These are phyloP conservation scores for Aspergillus tubingensis DNA, from an alignment of 2,329 filamentous ascomycete species.

Conservation along the genomic window DNA sequence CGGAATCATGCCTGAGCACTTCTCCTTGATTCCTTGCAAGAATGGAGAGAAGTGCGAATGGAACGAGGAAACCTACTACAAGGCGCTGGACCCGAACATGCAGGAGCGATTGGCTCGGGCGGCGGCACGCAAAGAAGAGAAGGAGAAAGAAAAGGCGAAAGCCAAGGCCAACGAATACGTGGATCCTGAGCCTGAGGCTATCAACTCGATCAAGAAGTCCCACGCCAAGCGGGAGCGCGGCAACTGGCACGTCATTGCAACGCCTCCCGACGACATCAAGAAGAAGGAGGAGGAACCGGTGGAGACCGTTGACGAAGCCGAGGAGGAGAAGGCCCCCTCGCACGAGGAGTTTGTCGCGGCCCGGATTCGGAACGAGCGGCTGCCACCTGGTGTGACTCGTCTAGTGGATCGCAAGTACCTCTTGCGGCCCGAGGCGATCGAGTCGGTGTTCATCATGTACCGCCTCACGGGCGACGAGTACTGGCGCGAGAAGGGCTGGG, in stretches of 20 bases:
- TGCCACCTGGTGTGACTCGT: conserved; percentile 46
- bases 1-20: conserved; percentile 64
- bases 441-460: conserved; percentile 78
- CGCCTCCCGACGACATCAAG: background rate
- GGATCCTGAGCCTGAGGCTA: background rate
- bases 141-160: conserved; percentile 1
- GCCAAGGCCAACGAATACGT: background rate
- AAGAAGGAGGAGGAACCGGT: background rate
- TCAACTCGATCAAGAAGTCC: conserved; percentile 5
- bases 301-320: conserved; percentile 6
- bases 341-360: conserved; percentile 43
- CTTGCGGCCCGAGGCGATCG: conserved; percentile 70
- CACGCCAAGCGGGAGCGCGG: conserved; percentile 19
- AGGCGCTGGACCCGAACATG: conserved; percentile 42
- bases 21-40: conserved; percentile 55
- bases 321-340: conserved; percentile 25
- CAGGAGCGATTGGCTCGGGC: conserved; percentile 30
- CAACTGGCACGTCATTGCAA: conserved; percentile 23
- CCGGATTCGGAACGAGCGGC: conserved; percentile 45
- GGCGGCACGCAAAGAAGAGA: conserved; percentile 27
- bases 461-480: conserved; percentile 67
- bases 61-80: conserved; percentile 56
- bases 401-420: conserved; percentile 43
- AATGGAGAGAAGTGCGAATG: conserved; percentile 50
- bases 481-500: conserved; percentile 71